Base-by-base conservation (phyloP, 495 filamentous ascomycete species). In the Articulospora tetracladia region DNA sequence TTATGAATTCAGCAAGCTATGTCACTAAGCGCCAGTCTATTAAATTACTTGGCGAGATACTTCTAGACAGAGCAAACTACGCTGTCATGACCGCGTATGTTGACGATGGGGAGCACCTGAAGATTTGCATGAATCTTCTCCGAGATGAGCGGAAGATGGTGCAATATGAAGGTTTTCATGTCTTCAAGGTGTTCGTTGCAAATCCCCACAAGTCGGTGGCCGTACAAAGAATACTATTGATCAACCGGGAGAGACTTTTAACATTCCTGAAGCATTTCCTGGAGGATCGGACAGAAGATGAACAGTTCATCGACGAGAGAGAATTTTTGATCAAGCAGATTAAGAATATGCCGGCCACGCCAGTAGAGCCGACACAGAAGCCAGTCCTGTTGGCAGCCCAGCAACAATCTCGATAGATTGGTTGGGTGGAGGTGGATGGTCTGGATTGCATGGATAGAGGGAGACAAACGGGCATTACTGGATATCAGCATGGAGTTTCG, bases 181-280 rank as follows among this genome's bases (percentile, higher is more conserved):
- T 98, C 34, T 98, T 98, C 78, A 98, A 98, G 80, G 92, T 99
- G 58, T 99, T 99, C 74, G 94, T 98, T 51, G 95, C 95, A 50
- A 98, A 99, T 70, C 95, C 84, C 58, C 88, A 97, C 77, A 99
- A 99, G 74, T 95, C 91, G 26, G 81, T 91, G 55, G 89, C 91
- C 11, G 95, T 99, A 41, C 91, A 96, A 66, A 89, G 92, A 67
- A 97, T 99, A 68, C 73, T 99, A 56, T 84, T 97, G 62, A 97
- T 95, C 78, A 99, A 99, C 72, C 84, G 92, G 49, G 92, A 97
- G 61, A 89, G 89, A 62, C 77, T 99, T 11, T 74, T 98, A 53
- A 86, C 83, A 64, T 99, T 98, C 72, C 73, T 99, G 53, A 89
- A 89, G 6, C 87, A 86, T 58, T 99, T 99, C 71, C 76, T 98